Base-by-base conservation (phyloP, 2,329 filamentous ascomycete genomes). In the Monosporascus ibericus region DNA sequence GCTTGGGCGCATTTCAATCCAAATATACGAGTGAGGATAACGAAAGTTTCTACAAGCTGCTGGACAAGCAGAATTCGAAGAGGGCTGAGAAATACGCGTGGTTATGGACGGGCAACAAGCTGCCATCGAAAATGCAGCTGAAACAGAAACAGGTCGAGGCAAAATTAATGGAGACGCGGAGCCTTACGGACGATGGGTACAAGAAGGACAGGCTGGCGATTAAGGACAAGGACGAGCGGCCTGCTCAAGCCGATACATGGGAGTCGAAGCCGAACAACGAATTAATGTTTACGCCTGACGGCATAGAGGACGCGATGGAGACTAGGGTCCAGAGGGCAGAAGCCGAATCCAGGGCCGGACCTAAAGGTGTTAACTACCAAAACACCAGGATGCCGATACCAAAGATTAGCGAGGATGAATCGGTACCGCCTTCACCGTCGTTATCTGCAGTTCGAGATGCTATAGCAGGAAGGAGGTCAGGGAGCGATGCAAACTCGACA, bases 21-120 rank as follows among this genome's bases (percentile, higher is more conserved):
- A 92, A 89, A 60, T 97, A 96, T 72, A 99, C 92, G 1, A 96
- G 90, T 64, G 94, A 99, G 70, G 94, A 99, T 68, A 97, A 97
- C 65, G 94, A 96, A 67, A 95, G 89, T 61, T 97, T 99, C 74
- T 95, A 96, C 70, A 87, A 86, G 61, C 77, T 99, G 1, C 75
- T 97, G 27, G 94, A 99, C 72, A 88, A 86, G 63, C 90, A 96
- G 65, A 99, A 96, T 65, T 79, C 85, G 55, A 92, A 91, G 68
- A 82, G 80, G 48, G 86, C 88, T 0, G 86, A 92, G 63, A 95
- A 92, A 63, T 88, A 96, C 65, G 84, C 85, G 1, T 96, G 92
- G 88, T 76, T 97, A 46, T 95, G 91, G 84, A 80, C 84, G 9
- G 88, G 85, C 27, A 96, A 97, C 72, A 92, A 92, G 67, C 81